Evolutionary conservation across 305 asterid genomes (phyloP), one percentile per base, ranked within the genome.

Genomic region (Plantago rigida): DNA sequence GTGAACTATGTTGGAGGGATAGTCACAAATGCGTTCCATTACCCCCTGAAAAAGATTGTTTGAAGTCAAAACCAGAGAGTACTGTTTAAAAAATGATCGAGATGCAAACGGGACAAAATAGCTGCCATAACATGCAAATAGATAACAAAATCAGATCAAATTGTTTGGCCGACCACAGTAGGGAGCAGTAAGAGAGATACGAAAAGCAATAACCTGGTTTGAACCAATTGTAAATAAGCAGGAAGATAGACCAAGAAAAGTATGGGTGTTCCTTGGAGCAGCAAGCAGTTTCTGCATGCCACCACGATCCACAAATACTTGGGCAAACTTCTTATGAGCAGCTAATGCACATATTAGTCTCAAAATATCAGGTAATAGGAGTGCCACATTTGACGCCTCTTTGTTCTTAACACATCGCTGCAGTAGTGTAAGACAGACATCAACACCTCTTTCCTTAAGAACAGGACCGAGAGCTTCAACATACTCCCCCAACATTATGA

Each of bases 391-490:
- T 31, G 87, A 72, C 62, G 84, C 68, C 66, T 89, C 97, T 77
- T 77, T 81, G 75, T 78, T 81, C 78, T 89, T 87, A 52, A 69
- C 63, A 77, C 76, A 82, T 60, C 84, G 79, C 70, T 81, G 95
- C 80, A 93, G 67, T 58, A 93, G 77, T 7, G 93, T 90, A 73
- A 93, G 87, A 74, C 91, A 85, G 62, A 93, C 99, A 66, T 93
- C 99, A 41, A 93, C 99, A 59, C 99, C 99, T 69, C 85, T 89
- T 78, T 93, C 97, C 69, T 86, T 96, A 60, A 93, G 87, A 55
- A 93, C 96, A 64, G 99, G 99, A 59, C 95, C 99, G 59, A 93
- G 97, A 74, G 90, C 99, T 77, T 93, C 99, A 70, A 93, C 95
- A 73, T 93, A 93, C 78, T 89, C 99, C 63, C 99, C 99, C 65